Percentiles rank a stretch among this genome's conserved stretches.
phyloP scores from a whole-genome alignment of 345 rosid species.

The Turritis glabra region DNA sequence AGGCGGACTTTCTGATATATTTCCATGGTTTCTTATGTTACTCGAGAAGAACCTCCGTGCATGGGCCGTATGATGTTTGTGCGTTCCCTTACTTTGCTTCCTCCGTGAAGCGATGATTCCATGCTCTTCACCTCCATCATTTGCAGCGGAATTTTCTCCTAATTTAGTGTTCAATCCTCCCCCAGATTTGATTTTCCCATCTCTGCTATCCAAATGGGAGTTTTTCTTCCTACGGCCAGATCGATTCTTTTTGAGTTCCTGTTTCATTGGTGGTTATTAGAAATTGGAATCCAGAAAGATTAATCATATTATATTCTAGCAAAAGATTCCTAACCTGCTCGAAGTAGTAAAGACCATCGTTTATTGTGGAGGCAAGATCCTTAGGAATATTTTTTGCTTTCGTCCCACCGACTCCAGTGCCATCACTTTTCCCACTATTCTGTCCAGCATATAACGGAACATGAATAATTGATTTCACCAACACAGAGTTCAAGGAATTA shows the following conservation, averaged over 20 bases:
- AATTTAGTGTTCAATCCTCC: conserved; percentile 45
- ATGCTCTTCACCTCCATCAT: conserved; percentile 59
- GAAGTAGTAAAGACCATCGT: conserved; percentile 90
- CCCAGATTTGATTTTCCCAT: conserved; percentile 52
- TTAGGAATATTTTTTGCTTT: conserved; percentile 59
- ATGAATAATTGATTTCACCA: conserved; percentile 23
- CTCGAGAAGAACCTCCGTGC: conserved; percentile 77
- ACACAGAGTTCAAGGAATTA: not conserved
- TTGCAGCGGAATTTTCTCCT: conserved; percentile 49
- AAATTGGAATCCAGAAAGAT: conserved; percentile 4
- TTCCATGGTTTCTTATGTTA: conserved; percentile 74
- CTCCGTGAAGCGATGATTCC: conserved; percentile 50
- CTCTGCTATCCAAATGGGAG: conserved; percentile 57
- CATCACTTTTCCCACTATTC: conserved; percentile 66
- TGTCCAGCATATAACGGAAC: conserved; percentile 46
- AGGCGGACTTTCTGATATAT: conserved; percentile 90
- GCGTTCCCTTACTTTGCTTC: conserved; percentile 62
- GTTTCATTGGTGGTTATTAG: conserved; percentile 27
- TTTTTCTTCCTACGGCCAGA: conserved; percentile 53
- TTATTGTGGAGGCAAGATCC: conserved; percentile 83
- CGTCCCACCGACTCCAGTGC: conserved; percentile 44
- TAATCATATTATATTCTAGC: not conserved
- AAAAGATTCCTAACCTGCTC: conserved; percentile 65
- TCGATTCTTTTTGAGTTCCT: conserved; percentile 78
- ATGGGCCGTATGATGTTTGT: conserved; percentile 67